phyloP scores from a whole-genome alignment of 805 yeast species.

The Jamesozyma jinghongensis region DNA sequence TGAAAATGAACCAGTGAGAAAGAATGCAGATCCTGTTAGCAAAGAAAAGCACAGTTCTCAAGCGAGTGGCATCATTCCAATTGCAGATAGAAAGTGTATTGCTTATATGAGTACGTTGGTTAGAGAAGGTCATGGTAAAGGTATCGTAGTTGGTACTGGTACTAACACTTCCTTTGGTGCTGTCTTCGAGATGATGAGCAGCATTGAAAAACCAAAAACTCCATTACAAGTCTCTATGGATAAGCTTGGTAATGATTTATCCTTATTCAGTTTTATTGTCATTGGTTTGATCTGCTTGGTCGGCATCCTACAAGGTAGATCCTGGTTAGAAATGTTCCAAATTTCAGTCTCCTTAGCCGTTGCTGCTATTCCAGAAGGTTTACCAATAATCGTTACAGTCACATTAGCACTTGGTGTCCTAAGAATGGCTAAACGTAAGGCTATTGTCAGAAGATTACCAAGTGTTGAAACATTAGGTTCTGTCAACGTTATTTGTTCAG shows the following conservation, averaged over 20 bases:
- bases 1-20: conserved; percentile 81
- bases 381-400: conserved; percentile 96
- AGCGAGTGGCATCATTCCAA: conserved; percentile 36
- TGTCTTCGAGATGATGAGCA: conserved; percentile 91
- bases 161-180: conserved; percentile 85
- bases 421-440: conserved; percentile 91
- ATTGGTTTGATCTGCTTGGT: conserved; percentile 87
- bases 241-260: conserved; percentile 82
- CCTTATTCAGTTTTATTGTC: conserved; percentile 72
- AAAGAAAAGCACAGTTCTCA: conserved; percentile 22
- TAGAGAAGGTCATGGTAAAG: conserved; percentile 90
- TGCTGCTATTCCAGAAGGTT: conserved; percentile 98
- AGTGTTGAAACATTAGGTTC: conserved; percentile 93
- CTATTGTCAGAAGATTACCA: conserved; percentile 89
- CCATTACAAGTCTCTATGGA: conserved; percentile 96
- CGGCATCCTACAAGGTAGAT: conserved; percentile 85
- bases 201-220: conserved; percentile 94
- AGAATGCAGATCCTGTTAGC: conserved; percentile 40
- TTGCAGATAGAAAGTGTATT: conserved; percentile 63
- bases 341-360: conserved; percentile 96
- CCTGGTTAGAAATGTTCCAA: conserved; percentile 97
- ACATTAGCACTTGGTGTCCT: conserved; percentile 94
- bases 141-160: conserved; percentile 88
- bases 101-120: conserved; percentile 98
- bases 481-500: conserved; percentile 87